Evolutionary conservation across 2,329 filamentous ascomycete species (phyloP).

Genomic region (Penicillium verrucosum): DNA sequence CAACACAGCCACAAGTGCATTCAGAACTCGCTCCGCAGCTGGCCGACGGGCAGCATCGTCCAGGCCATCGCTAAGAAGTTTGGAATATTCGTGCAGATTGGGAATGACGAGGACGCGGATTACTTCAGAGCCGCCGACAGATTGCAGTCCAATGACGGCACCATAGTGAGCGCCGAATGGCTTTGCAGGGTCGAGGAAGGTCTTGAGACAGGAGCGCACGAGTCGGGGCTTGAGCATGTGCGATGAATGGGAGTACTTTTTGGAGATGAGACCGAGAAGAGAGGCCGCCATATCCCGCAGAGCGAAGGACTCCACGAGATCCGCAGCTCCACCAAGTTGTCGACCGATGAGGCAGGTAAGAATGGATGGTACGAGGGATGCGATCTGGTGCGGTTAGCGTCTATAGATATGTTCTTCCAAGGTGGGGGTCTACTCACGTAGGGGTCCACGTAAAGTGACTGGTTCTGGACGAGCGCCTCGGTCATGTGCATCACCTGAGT

Average conservation of each 20-base stretch:
- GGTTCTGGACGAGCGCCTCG: slow-evolving; percentile 78
- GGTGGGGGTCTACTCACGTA: slow-evolving; percentile 47
- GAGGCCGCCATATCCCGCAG: slow-evolving; percentile 82
- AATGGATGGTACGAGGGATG: slow-evolving; percentile 75
- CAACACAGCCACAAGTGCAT: slow-evolving; percentile 56
- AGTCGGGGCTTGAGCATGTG: slow-evolving; percentile 82
- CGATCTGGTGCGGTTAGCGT: slow-evolving; percentile 44
- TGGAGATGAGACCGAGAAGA: slow-evolving; percentile 73
- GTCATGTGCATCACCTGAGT: slow-evolving; percentile 90
- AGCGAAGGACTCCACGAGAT: slow-evolving; percentile 64
- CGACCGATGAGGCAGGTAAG: slow-evolving; percentile 87
- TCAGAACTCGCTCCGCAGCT: slow-evolving; percentile 60
- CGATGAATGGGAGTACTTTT: slow-evolving; percentile 76
- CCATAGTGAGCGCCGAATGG: slow-evolving; percentile 84
- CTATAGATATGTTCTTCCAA: neutral
- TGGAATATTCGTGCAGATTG: slow-evolving; percentile 63
- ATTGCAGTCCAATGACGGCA: slow-evolving; percentile 73
- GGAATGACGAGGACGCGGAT: slow-evolving; percentile 64
- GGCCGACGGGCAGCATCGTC: slow-evolving; percentile 50
- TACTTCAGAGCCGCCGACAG: slow-evolving; percentile 68
- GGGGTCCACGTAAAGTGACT: slow-evolving; percentile 70
- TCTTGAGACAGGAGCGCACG: slow-evolving; percentile 87
- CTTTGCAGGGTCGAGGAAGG: slow-evolving; percentile 82
- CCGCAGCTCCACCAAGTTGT: slow-evolving; percentile 62
- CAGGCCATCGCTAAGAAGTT: slow-evolving; percentile 56